A percentile compares a stretch with the other conserved stretches of the same genome.
These are phyloP conservation scores for Lentinula novae-zelandiae DNA, from an alignment of 1,284 basidiomycete genomes.

Conservation along the genomic window DNA sequence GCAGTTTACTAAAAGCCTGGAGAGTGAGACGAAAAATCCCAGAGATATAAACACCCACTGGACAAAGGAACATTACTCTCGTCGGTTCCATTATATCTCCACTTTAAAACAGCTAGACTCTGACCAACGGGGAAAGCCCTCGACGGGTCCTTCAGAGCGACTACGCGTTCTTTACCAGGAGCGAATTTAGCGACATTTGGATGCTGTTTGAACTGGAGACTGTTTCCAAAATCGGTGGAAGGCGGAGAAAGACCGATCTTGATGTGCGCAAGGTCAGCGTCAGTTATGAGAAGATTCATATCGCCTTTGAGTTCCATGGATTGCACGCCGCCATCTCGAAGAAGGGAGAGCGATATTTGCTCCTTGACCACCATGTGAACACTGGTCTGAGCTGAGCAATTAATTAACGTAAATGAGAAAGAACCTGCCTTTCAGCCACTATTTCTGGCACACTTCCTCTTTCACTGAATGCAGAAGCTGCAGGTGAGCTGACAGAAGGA, in stretches of 20 bases:
- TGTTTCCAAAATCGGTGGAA: conserved; percentile 58
- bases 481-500: conserved; percentile 44
- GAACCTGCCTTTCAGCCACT: conserved; percentile 67
- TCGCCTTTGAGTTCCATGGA: conserved; percentile 92
- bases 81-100: conserved; percentile 89
- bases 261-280: conserved; percentile 74
- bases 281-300: conserved; percentile 87
- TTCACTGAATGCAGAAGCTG: conserved; percentile 37
- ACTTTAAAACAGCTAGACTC: conserved; percentile 85
- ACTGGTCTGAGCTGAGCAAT: conserved; percentile 35
- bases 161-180: conserved; percentile 64
- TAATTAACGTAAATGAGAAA: conserved; percentile 3
- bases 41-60: conserved; percentile 48
- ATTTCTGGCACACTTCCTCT: conserved; percentile 75
- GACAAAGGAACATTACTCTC: conserved; percentile 89
- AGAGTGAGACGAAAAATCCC: conserved; percentile 43
- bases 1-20: conserved; percentile 50
- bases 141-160: conserved; percentile 83
- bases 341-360: conserved; percentile 73
- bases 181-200: conserved; percentile 90
- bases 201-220: conserved; percentile 94
- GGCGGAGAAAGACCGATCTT: conserved; percentile 66
- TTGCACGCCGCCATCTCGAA: conserved; percentile 89
- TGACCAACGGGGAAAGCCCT: conserved; percentile 88
- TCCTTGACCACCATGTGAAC: conserved; percentile 89